A percentile compares a stretch with the other conserved stretches of the same genome.
Evolutionary conservation across 2,329 filamentous ascomycete species (phyloP).

Genomic region (Nakataea oryzae): DNA sequence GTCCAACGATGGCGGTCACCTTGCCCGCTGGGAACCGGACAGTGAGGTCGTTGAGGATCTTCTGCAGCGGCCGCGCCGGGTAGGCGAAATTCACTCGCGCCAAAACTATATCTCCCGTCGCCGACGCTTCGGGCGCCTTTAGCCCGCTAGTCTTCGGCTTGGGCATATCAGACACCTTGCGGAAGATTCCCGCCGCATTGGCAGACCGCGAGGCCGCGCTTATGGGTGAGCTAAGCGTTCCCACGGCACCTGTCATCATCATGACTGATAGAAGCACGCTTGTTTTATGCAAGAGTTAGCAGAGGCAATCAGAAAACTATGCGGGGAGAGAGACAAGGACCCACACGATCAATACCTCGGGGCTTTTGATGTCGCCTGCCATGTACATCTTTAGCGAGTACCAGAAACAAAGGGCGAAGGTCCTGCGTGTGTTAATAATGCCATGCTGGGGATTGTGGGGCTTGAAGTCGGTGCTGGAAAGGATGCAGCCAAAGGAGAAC

Average conservation of each 20-base stretch:
- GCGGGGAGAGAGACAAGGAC: conserved; percentile 9
- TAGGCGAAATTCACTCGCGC: conserved; percentile 60
- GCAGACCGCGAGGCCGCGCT: conserved; percentile 43
- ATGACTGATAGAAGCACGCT: conserved; percentile 45
- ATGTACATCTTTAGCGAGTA: conserved; percentile 44
- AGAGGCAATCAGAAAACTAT: conserved; percentile 4
- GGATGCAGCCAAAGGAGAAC: too few relatives aligned
- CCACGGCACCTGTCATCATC: conserved; percentile 44
- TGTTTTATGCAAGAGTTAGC: neutral
- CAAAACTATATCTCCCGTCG: conserved; percentile 44
- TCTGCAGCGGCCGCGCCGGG: conserved; percentile 32
- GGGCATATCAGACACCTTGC: conserved; percentile 36
- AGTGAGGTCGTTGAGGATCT: conserved; percentile 39
- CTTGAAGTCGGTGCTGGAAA: neutral
- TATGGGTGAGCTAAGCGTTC: conserved; percentile 44
- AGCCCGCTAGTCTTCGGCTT: conserved; percentile 24
- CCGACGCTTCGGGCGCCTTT: conserved; percentile 32
- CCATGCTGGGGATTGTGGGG: conserved; percentile 33
- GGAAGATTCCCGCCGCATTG: conserved; percentile 45
- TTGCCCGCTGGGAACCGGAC: conserved; percentile 53
- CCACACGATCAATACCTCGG: conserved; percentile 46
- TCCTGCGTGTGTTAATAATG: conserved; percentile 24
- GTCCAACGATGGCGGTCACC: conserved; percentile 68
- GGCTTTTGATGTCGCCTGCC: conserved; percentile 31
- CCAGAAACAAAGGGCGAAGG: conserved; percentile 51